Evolutionary conservation across 2,329 filamentous ascomycete species (phyloP), one percentile per base, ranked within the genome.

Genomic region (Aspergillus neoniger): DNA sequence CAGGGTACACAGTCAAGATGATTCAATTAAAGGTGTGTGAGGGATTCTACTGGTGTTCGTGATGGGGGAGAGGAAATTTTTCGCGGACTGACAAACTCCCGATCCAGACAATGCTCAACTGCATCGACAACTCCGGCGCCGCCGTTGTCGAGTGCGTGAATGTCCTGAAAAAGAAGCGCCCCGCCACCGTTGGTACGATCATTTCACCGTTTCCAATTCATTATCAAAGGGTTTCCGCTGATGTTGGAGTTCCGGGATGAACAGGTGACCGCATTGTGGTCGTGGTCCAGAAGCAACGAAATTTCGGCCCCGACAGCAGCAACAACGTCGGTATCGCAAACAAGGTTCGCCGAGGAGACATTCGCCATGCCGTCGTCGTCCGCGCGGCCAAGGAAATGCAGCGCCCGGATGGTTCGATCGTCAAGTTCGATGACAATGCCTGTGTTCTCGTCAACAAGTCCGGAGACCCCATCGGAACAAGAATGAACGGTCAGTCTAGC

Each of bases 81-180:
- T 49, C 19, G 17, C 38, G 52, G 32, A 36, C 65, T 70, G 55
- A 67, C 52, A 28, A 36, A 28, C 23, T 17, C 17, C 3, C 5
- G 9, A 12, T 23, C 12, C 69, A 97, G 95, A 91, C 93, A 76
- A 92, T 99, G 87, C 86, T 99, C 72, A 97, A 95, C 81, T 98
- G 95, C 88, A 98, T 99, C 87, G 95, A 99, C 89, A 99, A 97
- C 84, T 98, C 95, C 67, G 95, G 95, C 76, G 95, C 95, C 69
- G 93, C 95, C 71, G 85, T 99, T 68, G 95, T 98, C 80, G 95
- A 99, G 82, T 99, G 95, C 81, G 91, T 90, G 76, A 90, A 94
- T 76, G 90, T 98, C 65, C 83, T 99, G 72, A 91, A 91, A 74
- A 95, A 94, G 82, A 96, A 97, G 82, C 87, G 89, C 53, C 72